Base-by-base conservation (phyloP, 495 filamentous ascomycete genomes). In the Daldinia caldariorum region DNA sequence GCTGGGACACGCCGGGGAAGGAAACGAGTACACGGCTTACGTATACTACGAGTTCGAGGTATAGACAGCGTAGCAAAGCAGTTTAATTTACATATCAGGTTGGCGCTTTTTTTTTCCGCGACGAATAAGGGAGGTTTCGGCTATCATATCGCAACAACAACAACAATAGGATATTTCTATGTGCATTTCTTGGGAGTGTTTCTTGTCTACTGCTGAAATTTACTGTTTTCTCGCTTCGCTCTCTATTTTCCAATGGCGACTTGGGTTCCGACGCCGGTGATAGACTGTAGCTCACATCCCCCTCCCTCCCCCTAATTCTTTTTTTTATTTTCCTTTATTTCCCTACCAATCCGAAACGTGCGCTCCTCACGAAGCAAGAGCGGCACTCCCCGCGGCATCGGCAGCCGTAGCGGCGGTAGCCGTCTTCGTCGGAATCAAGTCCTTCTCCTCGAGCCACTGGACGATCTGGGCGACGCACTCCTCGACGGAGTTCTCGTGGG, bases 31-130 rank as follows among this genome's bases (percentile, higher is more conserved):
- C 81, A 93, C 93, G 62, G 89, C 95, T 32, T 99, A 96, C 81
- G 96, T 97, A 77, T 97, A 92, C 82, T 99, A 97, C 81, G 93
- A 97, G 72, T 94, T 97, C 77, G 91, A 93, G 76, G 62, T 77
- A 62, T 77, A 73, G 63, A 58, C 51, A 39, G 61, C 51, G 51
- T 26, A 26, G 32, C 53, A 16, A 16, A 35, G 53, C 56, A 58
- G 63, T 58, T 58, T 71, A 58, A 58, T 58, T 38, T 60, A 26
- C 26, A 26, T 26, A 63, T 39, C 39, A 60, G 64, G 64, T 60
- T 57, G 69, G 70, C 65, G 70, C 68, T 68, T 26, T 26, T 26
- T 26, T 26, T 26, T 26, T 57, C 55, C 41, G 39, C 47, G 65
- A 56, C 32, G 13, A 43, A 60, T 51, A 43, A 43, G 34, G 58